Base-by-base conservation (phyloP, 805 yeast genomes). In the Sugiyamaella americana region DNA sequence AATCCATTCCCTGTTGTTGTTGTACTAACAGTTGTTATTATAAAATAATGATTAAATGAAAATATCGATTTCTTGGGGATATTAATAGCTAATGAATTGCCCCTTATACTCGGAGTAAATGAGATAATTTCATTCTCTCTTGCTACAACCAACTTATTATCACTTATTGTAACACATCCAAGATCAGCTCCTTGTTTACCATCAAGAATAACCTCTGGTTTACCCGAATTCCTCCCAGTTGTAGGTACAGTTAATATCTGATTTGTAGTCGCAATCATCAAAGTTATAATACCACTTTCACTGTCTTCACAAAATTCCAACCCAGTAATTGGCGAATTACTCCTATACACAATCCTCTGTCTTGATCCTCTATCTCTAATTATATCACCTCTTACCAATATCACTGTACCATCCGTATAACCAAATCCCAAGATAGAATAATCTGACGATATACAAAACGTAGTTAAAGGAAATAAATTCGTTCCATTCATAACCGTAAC, bases 301-400 rank as follows among this genome's bases (percentile, higher is more conserved):
- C 39, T 54, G 10, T 58, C 64, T 13, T 58, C 64, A 43, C 72
- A 72, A 54, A 89, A 76, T 23, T 76, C 74, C 1, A 91, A 65
- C 0, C 86, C 83, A 0, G 98, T 91, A 17, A 93, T 74, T 1
- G 97, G 95, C 41, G 87, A 93, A 2, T 72, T 67, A 43, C 81
- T 76, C 49, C 83, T 86, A 59, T 80, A 86, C 1, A 89, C 80
- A 0, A 83, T 62, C 23, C 97, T 70, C 58, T 91, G 98, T 53
- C 93, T 77, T 6, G 95, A 80, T 0, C 98, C 98, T 49, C 95
- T 70, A 59, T 93, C 98, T 55, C 88, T 78, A 4, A 87, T 54
- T 26, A 93, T 63, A 62, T 93, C 98, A 5, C 98, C 98, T 51
- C 98, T 68, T 0, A 89, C 77, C 4, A 89, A 67, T 1, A 89